phyloP scores from a whole-genome alignment of 192 early-diverging fungal species.

The Gryganskiella cystojenkinii region DNA sequence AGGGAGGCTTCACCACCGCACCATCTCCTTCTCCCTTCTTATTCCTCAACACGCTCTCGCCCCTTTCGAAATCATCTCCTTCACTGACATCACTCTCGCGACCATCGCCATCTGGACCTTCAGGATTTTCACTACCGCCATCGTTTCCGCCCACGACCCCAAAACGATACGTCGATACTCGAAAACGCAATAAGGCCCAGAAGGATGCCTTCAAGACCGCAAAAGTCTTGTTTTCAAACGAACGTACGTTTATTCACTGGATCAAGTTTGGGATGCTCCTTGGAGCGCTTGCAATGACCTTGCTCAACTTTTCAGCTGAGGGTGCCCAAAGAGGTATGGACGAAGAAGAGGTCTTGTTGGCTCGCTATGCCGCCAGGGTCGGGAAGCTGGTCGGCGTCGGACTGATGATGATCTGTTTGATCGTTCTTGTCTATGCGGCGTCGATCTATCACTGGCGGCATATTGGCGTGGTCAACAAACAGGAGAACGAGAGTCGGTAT shows the following conservation, averaged over 20 bases:
- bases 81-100: not conserved
- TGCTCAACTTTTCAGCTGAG: constrained; percentile 35
- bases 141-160: too few species aligned
- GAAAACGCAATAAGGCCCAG: constrained; percentile 3
- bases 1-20: too few species aligned
- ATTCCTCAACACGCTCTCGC: too few species aligned
- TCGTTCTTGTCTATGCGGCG: constrained; percentile 22
- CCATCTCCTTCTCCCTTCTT: too few species aligned
- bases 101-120: not conserved
- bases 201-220: constrained; percentile 18
- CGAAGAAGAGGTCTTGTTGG: constrained; percentile 4
- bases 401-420: constrained; percentile 25
- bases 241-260: constrained; percentile 45
- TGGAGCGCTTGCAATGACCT: constrained; percentile 23
- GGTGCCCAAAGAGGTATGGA: not conserved
- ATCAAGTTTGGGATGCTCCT: constrained; percentile 46
- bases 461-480: constrained; percentile 13
- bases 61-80: not conserved
- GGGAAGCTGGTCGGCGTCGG: constrained; percentile 19
- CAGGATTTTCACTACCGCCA: not conserved
- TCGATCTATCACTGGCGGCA: constrained; percentile 32
- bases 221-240: constrained; percentile 32
- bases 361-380: constrained; percentile 4
- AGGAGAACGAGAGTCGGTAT: constrained; percentile 15
- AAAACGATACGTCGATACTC: constrained; percentile 30